Conservation (phyloP, 2,329 filamentous ascomycete genomes). For the Stagonosporopsis chrysanthemi region DNA sequence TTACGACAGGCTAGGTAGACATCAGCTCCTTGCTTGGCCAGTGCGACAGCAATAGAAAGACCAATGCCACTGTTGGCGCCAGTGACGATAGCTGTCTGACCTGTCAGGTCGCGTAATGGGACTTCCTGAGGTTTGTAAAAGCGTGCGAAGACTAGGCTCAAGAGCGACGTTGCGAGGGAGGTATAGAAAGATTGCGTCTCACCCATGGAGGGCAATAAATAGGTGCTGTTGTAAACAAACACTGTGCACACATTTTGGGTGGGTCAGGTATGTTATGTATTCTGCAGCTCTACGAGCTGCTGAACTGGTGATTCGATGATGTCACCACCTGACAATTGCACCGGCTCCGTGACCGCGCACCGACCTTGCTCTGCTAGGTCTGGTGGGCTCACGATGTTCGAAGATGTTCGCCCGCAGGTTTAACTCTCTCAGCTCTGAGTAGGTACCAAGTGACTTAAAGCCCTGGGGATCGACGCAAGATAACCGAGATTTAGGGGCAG, state of each 20-base stretch:
- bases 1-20: constrained; percentile 29
- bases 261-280: neutral
- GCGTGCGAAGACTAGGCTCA: constrained; percentile 18
- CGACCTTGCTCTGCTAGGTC: neutral
- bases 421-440: neutral
- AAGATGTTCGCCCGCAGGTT: neutral
- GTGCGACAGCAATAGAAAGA: constrained; percentile 34
- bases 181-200: constrained; percentile 11
- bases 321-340: neutral
- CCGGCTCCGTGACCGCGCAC: neutral
- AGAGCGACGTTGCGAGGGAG: constrained; percentile 14
- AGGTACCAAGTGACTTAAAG: neutral
- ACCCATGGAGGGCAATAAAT: neutral
- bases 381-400: neutral
- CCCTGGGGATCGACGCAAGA: neutral
- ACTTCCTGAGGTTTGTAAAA: constrained; percentile 20
- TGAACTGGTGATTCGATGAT: neutral
- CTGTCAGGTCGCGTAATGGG: constrained; percentile 39
- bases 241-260: neutral
- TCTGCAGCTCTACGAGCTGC: neutral
- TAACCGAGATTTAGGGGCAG: too few relatives aligned
- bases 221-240: neutral
- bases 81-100: constrained; percentile 59
- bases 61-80: constrained; percentile 61
- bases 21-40: constrained; percentile 24